phyloP scores from a whole-genome alignment of 2,329 filamentous ascomycete species.

The Ceratocystis albifundus region DNA sequence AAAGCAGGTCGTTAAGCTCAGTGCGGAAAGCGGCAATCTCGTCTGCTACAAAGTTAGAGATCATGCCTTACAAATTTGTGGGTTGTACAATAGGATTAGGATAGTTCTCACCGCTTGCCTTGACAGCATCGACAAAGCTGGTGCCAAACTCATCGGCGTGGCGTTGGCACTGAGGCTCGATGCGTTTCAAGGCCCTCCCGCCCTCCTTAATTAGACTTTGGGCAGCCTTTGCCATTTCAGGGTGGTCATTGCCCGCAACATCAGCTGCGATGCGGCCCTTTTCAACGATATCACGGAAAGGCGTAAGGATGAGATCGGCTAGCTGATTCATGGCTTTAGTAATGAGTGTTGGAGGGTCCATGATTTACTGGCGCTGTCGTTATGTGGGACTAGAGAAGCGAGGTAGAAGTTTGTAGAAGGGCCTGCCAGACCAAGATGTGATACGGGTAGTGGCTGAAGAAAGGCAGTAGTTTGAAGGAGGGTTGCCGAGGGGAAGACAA shows the following conservation, averaged over 20 bases:
- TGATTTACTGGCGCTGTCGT: background rate
- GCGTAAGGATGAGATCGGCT: slow-evolving; percentile 37
- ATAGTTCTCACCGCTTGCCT: slow-evolving; percentile 40
- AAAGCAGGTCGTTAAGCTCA: slow-evolving; percentile 40
- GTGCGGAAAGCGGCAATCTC: slow-evolving; percentile 40
- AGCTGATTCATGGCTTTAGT: slow-evolving; percentile 32
- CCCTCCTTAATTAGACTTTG: slow-evolving; percentile 39
- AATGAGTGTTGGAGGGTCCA: background rate
- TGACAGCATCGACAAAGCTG: slow-evolving; percentile 41
- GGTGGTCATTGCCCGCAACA: slow-evolving; percentile 37
- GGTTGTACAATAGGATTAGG: background rate
- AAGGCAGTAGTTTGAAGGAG: background rate
- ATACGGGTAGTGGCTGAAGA: background rate
- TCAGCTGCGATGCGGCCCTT: slow-evolving; percentile 39
- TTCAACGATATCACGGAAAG: slow-evolving; percentile 43
- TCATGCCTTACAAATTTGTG: background rate
- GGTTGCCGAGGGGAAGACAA: background rate
- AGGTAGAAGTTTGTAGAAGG: no score
- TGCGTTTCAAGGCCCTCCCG: slow-evolving; percentile 39
- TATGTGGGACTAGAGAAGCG: background rate
- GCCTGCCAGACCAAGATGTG: no score
- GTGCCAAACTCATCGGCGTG: slow-evolving; percentile 39
- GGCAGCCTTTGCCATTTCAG: slow-evolving; percentile 40
- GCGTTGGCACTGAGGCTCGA: slow-evolving; percentile 42
- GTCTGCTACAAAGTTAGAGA: slow-evolving; percentile 30